These are phyloP conservation scores for Pseudogymnoascus sp. DNA, from an alignment of 2,329 filamentous ascomycete species.

Conservation along the genomic window DNA sequence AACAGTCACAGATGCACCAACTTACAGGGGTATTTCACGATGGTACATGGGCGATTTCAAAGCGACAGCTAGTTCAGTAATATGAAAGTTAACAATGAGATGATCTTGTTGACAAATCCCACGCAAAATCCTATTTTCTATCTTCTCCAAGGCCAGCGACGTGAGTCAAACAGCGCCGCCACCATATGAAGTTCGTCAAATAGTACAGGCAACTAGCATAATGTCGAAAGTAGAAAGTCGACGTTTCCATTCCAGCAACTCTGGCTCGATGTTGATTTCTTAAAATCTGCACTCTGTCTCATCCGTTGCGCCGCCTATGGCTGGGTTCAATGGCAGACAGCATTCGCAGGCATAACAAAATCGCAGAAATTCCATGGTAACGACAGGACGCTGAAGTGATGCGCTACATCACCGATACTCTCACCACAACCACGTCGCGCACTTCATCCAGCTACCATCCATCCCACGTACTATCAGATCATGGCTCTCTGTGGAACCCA, in stretches of 20 bases:
- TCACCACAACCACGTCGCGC: neutral
- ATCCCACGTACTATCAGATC: neutral
- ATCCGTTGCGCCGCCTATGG: neutral
- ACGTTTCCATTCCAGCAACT: neutral
- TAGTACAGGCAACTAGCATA: neutral
- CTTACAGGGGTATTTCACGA: neutral
- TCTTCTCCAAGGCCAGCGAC: neutral
- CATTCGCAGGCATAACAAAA: neutral
- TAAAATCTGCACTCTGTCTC: neutral
- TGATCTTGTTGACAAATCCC: neutral
- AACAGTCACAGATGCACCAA: neutral
- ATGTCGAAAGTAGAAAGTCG: neutral
- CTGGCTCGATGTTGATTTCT: neutral
- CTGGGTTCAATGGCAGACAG: neutral
- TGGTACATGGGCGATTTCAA: neutral
- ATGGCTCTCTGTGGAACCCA: slow-evolving; percentile 8
- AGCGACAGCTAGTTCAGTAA: neutral
- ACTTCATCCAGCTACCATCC: neutral
- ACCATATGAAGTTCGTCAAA: neutral
- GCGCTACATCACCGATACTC: neutral
- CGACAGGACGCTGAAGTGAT: neutral
- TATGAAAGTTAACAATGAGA: neutral
- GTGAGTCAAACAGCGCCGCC: neutral
- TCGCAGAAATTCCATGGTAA: neutral
- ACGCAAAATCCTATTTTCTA: neutral